phyloP scores from a whole-genome alignment of 2,329 filamentous ascomycete genomes.

The Xylariaceae sp. region DNA sequence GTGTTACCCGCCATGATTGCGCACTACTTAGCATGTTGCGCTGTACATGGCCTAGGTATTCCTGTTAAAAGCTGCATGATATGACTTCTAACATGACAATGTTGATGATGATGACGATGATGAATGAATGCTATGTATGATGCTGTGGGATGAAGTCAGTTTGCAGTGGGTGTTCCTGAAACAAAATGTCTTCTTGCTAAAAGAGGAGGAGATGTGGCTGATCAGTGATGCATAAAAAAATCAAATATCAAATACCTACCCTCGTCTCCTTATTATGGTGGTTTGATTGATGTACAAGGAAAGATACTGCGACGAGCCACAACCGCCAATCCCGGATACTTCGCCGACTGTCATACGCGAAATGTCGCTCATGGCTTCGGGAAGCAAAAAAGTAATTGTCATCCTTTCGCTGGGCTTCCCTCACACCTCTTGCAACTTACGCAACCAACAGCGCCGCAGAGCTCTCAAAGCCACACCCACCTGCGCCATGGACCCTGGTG shows the following conservation, averaged over 20 bases:
- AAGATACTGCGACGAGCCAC: constrained; percentile 11
- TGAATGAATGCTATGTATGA: background rate
- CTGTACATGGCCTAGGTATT: background rate
- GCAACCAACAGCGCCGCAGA: background rate
- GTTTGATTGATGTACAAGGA: background rate
- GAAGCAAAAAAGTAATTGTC: constrained; percentile 24
- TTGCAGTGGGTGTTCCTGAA: background rate
- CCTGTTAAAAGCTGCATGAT: background rate
- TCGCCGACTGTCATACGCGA: too few relatives aligned
- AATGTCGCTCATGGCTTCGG: constrained; percentile 10
- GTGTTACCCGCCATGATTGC: background rate
- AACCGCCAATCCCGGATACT: constrained; percentile 12
- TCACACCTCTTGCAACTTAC: too few relatives aligned
- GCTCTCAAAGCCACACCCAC: background rate
- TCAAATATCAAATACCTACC: constrained; percentile 24
- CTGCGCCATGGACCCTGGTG: too few relatives aligned
- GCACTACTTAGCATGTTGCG: background rate
- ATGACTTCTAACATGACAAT: too few relatives aligned
- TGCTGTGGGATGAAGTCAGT: background rate
- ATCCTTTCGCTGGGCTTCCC: constrained; percentile 15
- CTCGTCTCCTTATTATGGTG: background rate
- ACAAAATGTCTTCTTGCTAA: constrained; percentile 1
- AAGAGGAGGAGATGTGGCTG: constrained; percentile 20
- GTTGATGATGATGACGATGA: background rate
- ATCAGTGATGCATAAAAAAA: constrained; percentile 2